Evolutionary conservation across 2,329 filamentous ascomycete genomes (phyloP).

Genomic region (Didymella lethalis): DNA sequence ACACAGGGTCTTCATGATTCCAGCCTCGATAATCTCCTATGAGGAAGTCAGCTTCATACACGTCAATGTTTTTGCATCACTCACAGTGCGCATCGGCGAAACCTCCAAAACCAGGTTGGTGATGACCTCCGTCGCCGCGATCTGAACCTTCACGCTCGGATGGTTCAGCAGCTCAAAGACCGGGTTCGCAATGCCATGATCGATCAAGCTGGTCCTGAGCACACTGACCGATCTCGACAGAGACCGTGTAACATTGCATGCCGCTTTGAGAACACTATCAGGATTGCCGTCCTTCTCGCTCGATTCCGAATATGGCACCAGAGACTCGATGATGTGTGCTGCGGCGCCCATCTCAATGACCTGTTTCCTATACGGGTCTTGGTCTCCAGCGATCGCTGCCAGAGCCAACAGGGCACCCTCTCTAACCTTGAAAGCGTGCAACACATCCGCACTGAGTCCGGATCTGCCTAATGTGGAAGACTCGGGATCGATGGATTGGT

Average conservation of each 20-base stretch:
- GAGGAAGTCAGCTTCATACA: conserved; percentile 20
- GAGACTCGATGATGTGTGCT: conserved; percentile 81
- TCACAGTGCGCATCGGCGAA: conserved; percentile 87
- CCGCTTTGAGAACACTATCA: conserved; percentile 78
- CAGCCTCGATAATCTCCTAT: conserved; percentile 72
- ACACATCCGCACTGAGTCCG: conserved; percentile 58
- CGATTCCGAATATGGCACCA: conserved; percentile 67
- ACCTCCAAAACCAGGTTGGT: conserved; percentile 88
- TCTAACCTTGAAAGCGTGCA: conserved; percentile 77
- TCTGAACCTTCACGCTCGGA: conserved; percentile 78
- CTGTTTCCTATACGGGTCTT: conserved; percentile 82
- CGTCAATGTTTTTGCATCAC: conserved; percentile 41
- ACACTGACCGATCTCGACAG: conserved; percentile 85
- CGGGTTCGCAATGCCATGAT: conserved; percentile 81
- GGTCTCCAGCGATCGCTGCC: conserved; percentile 80
- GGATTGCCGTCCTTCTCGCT: conserved; percentile 75
- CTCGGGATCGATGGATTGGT: conserved; percentile 39
- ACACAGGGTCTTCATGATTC: conserved; percentile 79
- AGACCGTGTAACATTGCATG: conserved; percentile 81
- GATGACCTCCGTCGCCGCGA: conserved; percentile 83
- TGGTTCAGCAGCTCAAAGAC: conserved; percentile 79
- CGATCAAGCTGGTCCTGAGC: conserved; percentile 84
- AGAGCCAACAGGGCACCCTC: conserved; percentile 80
- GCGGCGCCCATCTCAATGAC: conserved; percentile 84
- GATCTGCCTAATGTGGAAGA: conserved; percentile 46